These are phyloP conservation scores for Ophiostoma ulmi DNA, from an alignment of 2,329 filamentous ascomycete species.

Conservation along the genomic window DNA sequence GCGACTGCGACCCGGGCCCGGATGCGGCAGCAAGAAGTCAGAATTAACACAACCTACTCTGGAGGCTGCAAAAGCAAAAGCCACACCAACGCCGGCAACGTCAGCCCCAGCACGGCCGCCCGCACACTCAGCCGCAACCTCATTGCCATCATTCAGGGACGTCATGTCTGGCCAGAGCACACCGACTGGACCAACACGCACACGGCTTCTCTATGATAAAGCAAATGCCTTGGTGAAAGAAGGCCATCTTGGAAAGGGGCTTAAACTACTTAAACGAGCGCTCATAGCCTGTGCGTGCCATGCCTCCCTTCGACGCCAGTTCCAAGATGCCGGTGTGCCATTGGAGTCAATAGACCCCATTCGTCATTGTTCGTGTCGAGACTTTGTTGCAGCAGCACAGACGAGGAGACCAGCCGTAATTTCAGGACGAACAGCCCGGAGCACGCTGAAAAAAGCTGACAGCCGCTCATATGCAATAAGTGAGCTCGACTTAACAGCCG, in stretches of 20 bases:
- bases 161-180: constrained; percentile 4
- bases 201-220: constrained; percentile 10
- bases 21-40: neutral
- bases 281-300: constrained; percentile 24
- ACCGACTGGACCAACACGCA: neutral
- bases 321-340: constrained; percentile 20
- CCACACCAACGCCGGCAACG: neutral
- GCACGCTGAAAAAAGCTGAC: neutral
- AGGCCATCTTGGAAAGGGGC: neutral
- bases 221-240: neutral
- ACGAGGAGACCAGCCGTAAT: constrained; percentile 11
- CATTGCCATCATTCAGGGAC: constrained; percentile 16
- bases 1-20: neutral
- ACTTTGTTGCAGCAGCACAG: constrained; percentile 26
- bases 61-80: too few species aligned
- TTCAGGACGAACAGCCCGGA: neutral
- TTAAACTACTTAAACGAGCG: constrained; percentile 13
- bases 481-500: constrained; percentile 24
- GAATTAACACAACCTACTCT: neutral
- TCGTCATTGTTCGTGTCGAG: constrained; percentile 25
- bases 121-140: neutral
- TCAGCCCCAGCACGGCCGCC: neutral
- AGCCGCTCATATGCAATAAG: constrained; percentile 13
- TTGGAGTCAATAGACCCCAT: constrained; percentile 22
- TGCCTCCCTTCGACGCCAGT: constrained; percentile 3